These are phyloP conservation scores for Coelastrella sp. DNA, from an alignment of 139 green algal genomes.

Conservation along the genomic window DNA sequence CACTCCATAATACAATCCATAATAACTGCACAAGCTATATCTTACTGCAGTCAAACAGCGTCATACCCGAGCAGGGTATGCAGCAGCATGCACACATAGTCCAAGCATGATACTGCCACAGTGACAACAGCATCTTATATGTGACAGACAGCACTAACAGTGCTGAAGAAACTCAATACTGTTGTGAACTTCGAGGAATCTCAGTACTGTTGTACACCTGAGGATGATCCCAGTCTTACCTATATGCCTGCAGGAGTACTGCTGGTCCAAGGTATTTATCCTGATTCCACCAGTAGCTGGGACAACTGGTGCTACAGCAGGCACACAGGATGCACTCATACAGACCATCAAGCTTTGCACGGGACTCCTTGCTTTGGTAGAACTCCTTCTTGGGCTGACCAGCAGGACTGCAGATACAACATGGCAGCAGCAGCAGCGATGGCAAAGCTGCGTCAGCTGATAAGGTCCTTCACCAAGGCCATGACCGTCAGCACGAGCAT, in stretches of 20 bases:
- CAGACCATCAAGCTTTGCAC: constrained; percentile 96
- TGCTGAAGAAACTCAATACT: too few relatives aligned
- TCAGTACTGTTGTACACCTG: not conserved
- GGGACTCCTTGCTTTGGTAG: constrained; percentile 92
- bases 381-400: constrained; percentile 76
- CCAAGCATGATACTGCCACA: too few relatives aligned
- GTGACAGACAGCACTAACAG: not conserved
- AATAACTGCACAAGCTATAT: too few relatives aligned
- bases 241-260: constrained; percentile 95
- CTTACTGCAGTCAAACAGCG: too few relatives aligned
- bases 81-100: too few relatives aligned
- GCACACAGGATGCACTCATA: constrained; percentile 99
- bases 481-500: too few relatives aligned
- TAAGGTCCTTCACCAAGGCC: not conserved
- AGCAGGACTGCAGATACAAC: not conserved
- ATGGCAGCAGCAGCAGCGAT: not conserved
- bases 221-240: constrained; percentile 57
- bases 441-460: not conserved
- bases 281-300: constrained; percentile 95
- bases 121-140: too few relatives aligned
- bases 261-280: constrained; percentile 99
- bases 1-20: too few relatives aligned
- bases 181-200: too few relatives aligned
- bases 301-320: constrained; percentile 78
- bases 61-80: too few relatives aligned